Evolutionary conservation across 2,329 filamentous ascomycete genomes (phyloP).

Genomic region (Ophiognomonia clavigignenti-juglandacearum): DNA sequence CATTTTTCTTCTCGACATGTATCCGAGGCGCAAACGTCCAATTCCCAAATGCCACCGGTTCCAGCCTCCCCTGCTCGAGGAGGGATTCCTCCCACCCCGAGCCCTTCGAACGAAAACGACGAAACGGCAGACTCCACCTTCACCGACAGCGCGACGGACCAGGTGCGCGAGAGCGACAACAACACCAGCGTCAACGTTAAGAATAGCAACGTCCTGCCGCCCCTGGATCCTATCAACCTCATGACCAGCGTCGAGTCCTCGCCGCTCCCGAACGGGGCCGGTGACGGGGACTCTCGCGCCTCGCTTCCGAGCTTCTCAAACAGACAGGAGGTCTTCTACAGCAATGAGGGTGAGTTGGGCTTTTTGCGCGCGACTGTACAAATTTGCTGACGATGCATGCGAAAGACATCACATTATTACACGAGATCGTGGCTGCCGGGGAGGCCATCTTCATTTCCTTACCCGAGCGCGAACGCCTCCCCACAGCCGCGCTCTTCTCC

Average conservation of each 20-base stretch:
- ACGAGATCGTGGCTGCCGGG: slow-evolving; percentile 69
- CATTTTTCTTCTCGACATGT: slow-evolving; percentile 15
- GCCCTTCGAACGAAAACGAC: slow-evolving; percentile 14
- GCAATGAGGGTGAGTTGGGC: slow-evolving; percentile 12
- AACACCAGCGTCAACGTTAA: slow-evolving; percentile 14
- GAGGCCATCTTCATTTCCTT: slow-evolving; percentile 56
- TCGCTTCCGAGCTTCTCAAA: slow-evolving; percentile 6
- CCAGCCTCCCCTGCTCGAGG: slow-evolving; percentile 16
- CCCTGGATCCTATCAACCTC: slow-evolving; percentile 2
- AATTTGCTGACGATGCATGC: slow-evolving; percentile 10
- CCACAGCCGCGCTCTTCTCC: slow-evolving; percentile 73
- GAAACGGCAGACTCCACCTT: slow-evolving; percentile 16
- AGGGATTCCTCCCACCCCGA: slow-evolving; percentile 14
- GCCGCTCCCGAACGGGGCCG: slow-evolving; percentile 12
- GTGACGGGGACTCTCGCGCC: slow-evolving; percentile 7
- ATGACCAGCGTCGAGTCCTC: slow-evolving; percentile 12
- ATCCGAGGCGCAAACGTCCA: slow-evolving; percentile 16
- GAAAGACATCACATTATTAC: slow-evolving; percentile 72
- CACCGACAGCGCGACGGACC: slow-evolving; percentile 13
- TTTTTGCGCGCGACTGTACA: slow-evolving; percentile 2
- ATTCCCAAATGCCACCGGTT: slow-evolving; percentile 16
- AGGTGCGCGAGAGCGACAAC: slow-evolving; percentile 14
- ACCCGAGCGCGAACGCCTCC: slow-evolving; percentile 57
- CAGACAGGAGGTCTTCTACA: slow-evolving; percentile 14
- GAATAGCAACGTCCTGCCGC: neutral